Evolutionary conservation across 2,329 filamentous ascomycete genomes (phyloP), one percentile per base, ranked within the genome.

Genomic region (Sporothrix euskadiensis): DNA sequence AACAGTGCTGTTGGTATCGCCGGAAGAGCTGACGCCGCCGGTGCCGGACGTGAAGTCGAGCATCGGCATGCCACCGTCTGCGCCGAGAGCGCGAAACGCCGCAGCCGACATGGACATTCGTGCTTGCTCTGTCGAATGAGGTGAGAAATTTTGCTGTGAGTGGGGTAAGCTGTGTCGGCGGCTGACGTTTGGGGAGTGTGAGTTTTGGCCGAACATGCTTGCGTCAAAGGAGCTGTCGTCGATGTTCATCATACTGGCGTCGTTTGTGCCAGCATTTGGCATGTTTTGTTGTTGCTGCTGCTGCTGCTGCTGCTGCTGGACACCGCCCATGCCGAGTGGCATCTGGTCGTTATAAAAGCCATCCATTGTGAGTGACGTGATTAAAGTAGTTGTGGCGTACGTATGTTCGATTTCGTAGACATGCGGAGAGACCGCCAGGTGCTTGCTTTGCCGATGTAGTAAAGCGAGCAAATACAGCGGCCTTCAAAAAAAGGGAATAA

Each of bases 291-390:
- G 72, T 35, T 32, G 22, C 59, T 63, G 70, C 19, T 52, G 65
- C 8, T 71, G 70, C 19, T 71, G 71, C 41, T 68, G 71, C 32
- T 66, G 73, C 10, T 71, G 73, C 41, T 73, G 71, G 22, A 74
- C 47, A 3, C 35, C 56, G 12, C 71, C 74, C 26, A 71, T 73
- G 22, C 49, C 66, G 30, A 71, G 69, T n/a, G 56, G 56, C 41
- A 71, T 52, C 54, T 74, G 74, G 30, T 26, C 52, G 44, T 61
- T 47, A n/a, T 71, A 75, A 57, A 65, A 74, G 22, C 44, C 35
- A 52, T 72, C 69, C 75, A 76, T 76, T 35, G 32, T 52, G 22
- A 44, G 22, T 39, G 12, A 41, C 1, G 41, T 19, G 1, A 14
- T 30, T 8, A 32, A 16, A 12, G 49, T 19, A 47, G 49, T 56